Evolutionary conservation across 2,329 filamentous ascomycete species (phyloP).

Genomic region (Paramyrothecium roridum): DNA sequence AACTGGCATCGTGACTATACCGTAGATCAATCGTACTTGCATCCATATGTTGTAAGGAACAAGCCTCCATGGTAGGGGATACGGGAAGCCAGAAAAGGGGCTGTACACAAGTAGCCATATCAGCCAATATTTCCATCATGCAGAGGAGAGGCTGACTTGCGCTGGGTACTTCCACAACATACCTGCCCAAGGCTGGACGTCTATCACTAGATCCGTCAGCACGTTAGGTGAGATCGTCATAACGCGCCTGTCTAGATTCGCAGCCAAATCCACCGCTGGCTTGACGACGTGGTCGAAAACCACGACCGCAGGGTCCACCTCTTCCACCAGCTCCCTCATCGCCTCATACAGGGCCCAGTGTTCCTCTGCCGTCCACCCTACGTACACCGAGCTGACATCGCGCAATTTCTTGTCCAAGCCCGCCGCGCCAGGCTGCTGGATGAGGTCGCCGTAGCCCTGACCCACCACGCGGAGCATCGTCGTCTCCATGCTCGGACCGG

Average conservation of each 20-base stretch:
- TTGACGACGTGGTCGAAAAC: not conserved
- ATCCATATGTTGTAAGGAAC: constrained; percentile 36
- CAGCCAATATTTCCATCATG: not conserved
- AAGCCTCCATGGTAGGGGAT: constrained; percentile 38
- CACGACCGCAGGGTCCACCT: not conserved
- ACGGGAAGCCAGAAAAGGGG: constrained; percentile 37
- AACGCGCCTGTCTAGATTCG: not conserved
- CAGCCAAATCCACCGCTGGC: not conserved
- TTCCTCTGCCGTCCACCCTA: not conserved
- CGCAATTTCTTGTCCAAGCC: not conserved
- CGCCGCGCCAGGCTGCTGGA: too few relatives aligned
- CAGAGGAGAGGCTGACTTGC: not conserved
- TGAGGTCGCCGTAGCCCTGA: too few relatives aligned
- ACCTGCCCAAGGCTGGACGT: not conserved
- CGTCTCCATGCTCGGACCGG: too few relatives aligned
- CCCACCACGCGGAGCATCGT: too few relatives aligned
- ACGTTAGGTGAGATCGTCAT: not conserved
- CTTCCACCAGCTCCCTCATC: not conserved
- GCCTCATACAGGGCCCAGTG: not conserved
- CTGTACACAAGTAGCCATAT: constrained; percentile 16
- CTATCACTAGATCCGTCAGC: not conserved
- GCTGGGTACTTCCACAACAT: not conserved
- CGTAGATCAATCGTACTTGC: constrained; percentile 10
- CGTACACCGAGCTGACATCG: not conserved
- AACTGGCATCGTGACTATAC: too few relatives aligned